phyloP scores from a whole-genome alignment of 352 stramenopile species.

The Blastocystis sp. region DNA sequence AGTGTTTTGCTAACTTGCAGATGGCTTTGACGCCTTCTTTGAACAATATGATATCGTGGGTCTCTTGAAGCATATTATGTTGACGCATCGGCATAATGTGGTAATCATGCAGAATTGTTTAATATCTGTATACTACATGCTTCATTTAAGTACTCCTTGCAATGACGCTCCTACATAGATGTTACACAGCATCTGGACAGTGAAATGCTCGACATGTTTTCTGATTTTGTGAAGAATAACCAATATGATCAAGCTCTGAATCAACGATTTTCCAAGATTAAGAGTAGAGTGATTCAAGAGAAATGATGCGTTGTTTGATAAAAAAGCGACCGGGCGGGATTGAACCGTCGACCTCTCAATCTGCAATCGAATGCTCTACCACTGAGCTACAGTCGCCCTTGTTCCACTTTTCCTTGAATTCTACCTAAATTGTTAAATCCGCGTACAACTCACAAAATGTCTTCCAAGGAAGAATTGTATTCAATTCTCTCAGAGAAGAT shows the following conservation, averaged over 20 bases:
- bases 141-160: neutral
- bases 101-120: slow-evolving; percentile 57
- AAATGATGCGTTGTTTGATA: neutral
- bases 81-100: neutral
- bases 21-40: slow-evolving; percentile 33
- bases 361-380: slow-evolving; percentile 61
- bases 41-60: neutral
- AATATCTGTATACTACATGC: slow-evolving; percentile 36
- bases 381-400: slow-evolving; percentile 47
- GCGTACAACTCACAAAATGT: neutral
- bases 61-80: neutral
- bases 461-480: slow-evolving; percentile 20
- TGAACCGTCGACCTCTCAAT: slow-evolving; percentile 61
- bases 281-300: neutral
- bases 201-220: neutral
- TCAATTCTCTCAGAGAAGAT: slow-evolving; percentile 14
- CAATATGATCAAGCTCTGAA: neutral
- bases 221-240: neutral
- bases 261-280: slow-evolving; percentile 24
- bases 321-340: slow-evolving; percentile 58
- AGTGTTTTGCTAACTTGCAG: neutral
- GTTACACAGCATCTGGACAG: neutral
- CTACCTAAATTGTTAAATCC: no score
- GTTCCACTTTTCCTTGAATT: neutral
- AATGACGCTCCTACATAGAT: neutral